Evolutionary conservation across 257 asterid species (phyloP), one percentile per base, ranked within the genome.

Genomic region (Jasminum sambac): DNA sequence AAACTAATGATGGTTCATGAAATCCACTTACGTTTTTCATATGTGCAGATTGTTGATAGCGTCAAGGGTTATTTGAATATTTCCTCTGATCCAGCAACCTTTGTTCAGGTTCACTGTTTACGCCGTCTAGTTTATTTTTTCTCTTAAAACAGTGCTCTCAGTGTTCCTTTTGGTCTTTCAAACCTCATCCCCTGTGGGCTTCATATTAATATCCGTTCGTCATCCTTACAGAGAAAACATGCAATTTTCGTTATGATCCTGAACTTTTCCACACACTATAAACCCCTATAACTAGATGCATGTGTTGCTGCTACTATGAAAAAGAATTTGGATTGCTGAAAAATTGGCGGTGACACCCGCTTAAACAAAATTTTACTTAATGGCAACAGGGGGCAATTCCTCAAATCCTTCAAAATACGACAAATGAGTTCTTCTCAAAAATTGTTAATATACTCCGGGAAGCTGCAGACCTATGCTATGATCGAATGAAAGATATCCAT

Each of bases 21-120:
- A 66, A 16, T 66, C 43, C 13, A 26, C 42, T 66, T 21, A 68
- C 42, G 46, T 46, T 74, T 57, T 30, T 48, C 39, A 17, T 71
- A 12, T 71, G 50, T 86, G 79, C 93, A 90, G 98, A 77, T 92
- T 66, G 83, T 87, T 75, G 97, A 83, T 67, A 82, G 93, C 85
- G 79, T 92, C 75, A 76, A 39, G 43, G 87, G 91, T 5, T 88
- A 52, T 63, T 76, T 90, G 79, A 81, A 85, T 75, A 88, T 92
- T 37, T 41, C 91, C 43, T 58, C 87, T 66, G 90, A 90, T 41
- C 98, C 98, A 10, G 82, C 90, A 24, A 88, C 98, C 40, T 85
- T 92, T 72, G 74, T 87, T 69, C 96, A 92, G 98, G 98, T 92
- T 74, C 38, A 21, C 66, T 23, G 26, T 41, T 78, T 63, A n/a